A percentile compares a stretch with the other conserved stretches of the same genome.
These are phyloP conservation scores for Aspergillus alliaceus DNA, from an alignment of 2,329 filamentous ascomycete species.

Conservation along the genomic window DNA sequence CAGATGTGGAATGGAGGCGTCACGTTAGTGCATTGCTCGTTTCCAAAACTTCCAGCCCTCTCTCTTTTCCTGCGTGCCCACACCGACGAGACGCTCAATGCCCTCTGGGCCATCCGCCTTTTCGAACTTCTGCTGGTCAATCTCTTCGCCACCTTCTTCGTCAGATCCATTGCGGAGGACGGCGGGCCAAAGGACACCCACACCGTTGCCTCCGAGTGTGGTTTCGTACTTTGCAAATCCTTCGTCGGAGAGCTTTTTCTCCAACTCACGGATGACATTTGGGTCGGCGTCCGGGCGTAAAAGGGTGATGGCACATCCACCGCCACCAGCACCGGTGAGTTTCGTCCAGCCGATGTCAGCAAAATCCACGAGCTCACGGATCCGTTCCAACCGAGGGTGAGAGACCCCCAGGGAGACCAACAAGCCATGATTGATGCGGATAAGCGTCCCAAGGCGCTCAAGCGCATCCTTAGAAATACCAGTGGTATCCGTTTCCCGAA, in stretches of 20 bases:
- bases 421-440: constrained; percentile 91
- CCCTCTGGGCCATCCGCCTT: constrained; percentile 80
- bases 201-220: constrained; percentile 87
- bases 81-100: constrained; percentile 83
- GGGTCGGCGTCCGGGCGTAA: constrained; percentile 65
- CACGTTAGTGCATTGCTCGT: constrained; percentile 22
- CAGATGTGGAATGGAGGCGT: neutral
- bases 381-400: constrained; percentile 86
- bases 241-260: constrained; percentile 65
- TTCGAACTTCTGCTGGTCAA: constrained; percentile 85
- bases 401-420: constrained; percentile 90
- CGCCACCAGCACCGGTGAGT: constrained; percentile 90
- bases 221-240: constrained; percentile 85
- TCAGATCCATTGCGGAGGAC: constrained; percentile 82
- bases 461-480: constrained; percentile 63
- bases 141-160: constrained; percentile 84
- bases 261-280: constrained; percentile 62
- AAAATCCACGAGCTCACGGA: constrained; percentile 87
- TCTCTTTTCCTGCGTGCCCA: constrained; percentile 66
- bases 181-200: constrained; percentile 91
- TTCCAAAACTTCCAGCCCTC: constrained; percentile 89
- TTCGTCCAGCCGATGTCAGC: constrained; percentile 95
- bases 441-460: constrained; percentile 78
- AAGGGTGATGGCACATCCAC: constrained; percentile 91
- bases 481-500: constrained; percentile 66